Evolutionary conservation across 2,329 filamentous ascomycete species (phyloP), one percentile per base, ranked within the genome.

Genomic region (Botrytis squamosa): DNA sequence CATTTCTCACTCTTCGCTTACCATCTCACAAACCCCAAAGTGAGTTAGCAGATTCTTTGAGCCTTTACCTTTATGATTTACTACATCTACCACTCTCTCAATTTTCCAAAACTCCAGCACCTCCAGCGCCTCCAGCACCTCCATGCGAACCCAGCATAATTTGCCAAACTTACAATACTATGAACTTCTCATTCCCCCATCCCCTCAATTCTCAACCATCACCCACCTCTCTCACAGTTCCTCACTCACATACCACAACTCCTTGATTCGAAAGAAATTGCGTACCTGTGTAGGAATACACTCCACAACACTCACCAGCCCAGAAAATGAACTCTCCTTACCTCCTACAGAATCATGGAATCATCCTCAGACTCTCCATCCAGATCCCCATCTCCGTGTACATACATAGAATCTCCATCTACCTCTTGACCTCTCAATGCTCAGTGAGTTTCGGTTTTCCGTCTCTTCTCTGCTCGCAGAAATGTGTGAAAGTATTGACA

Each of bases 21-120:
- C 5, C 1, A 55, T 55, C 1, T n/a, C 4, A 16, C 25, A 6
- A n/a, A 14, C 4, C 4, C 1, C 49, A 14, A 14, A 14, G 3
- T 16, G 2, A n/a, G 16, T n/a, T 25, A 55, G 5, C 8, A 55
- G 49, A 55, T 1, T 4, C 12, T 7, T 5, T 14, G n/a, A n/a
- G 25, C 36, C 7, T 38, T 38, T 38, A 3, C 49, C 25, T 55
- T 6, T 55, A n/a, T 2, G 2, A n/a, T 3, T 12, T n/a, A 16
- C 1, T n/a, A n/a, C 25, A n/a, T 55, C 1, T 5, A 25, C 22
- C 22, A 4, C 49, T 55, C 10, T 46, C 25, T n/a, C 49, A n/a
- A 10, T n/a, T 55, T 49, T 25, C 46, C 46, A 20, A 25, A 25
- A 25, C 22, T 25, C 1, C 9, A 49, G 5, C 1, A 25, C 22